A percentile compares a stretch with the other conserved stretches of the same genome.
These are phyloP conservation scores for Quillaja saponaria DNA, from an alignment of 306 rosid genomes.

Conservation along the genomic window DNA sequence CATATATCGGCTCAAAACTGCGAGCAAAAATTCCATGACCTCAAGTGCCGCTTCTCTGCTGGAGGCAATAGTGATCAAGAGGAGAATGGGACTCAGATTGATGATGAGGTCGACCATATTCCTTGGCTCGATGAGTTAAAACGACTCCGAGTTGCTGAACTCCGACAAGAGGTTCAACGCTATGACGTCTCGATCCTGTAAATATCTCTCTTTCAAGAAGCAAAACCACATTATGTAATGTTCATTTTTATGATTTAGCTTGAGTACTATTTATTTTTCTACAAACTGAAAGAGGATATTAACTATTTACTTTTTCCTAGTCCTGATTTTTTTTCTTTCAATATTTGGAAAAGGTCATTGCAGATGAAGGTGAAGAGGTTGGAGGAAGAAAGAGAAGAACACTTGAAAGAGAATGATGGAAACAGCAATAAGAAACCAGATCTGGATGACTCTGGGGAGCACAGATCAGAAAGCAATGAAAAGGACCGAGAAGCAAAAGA, in stretches of 20 bases:
- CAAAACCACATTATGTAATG: too few relatives aligned
- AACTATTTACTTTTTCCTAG: not conserved
- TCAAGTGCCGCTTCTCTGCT: constrained; percentile 55
- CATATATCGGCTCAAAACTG: constrained; percentile 62
- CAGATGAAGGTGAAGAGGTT: constrained; percentile 68
- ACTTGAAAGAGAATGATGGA: constrained; percentile 35
- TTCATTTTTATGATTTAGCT: not conserved
- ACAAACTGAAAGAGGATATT: too few relatives aligned
- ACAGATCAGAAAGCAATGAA: constrained; percentile 51
- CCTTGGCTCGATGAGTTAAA: constrained; percentile 79
- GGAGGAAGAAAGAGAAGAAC: constrained; percentile 54
- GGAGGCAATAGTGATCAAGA: constrained; percentile 38
- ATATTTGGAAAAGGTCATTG: constrained; percentile 50
- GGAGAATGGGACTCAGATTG: constrained; percentile 28
- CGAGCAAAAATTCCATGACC: constrained; percentile 59
- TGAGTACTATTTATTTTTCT: not conserved
- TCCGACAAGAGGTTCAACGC: constrained; percentile 67
- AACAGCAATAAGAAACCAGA: constrained; percentile 53
- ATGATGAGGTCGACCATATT: constrained; percentile 38
- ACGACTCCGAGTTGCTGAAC: constrained; percentile 63
- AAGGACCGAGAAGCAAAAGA: constrained; percentile 37
- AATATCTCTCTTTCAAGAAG: constrained; percentile 5
- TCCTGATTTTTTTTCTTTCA: not conserved
- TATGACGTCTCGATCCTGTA: constrained; percentile 70
- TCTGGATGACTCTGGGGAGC: constrained; percentile 49